Percentiles rank a stretch among this genome's conserved stretches.
These are phyloP conservation scores for Laguncularia racemosa DNA, from an alignment of 345 rosid species.

Conservation along the genomic window DNA sequence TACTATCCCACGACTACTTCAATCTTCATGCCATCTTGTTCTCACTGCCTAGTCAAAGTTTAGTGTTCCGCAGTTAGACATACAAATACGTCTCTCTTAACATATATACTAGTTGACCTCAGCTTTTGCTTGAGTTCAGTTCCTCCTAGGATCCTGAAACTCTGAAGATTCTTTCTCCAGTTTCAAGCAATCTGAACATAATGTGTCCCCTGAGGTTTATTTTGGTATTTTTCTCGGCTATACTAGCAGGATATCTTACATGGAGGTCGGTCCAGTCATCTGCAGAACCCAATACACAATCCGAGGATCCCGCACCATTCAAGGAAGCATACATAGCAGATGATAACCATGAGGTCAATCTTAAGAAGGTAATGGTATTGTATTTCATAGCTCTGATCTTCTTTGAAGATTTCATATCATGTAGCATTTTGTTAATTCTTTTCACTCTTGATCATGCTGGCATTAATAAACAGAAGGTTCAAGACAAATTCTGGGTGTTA, in stretches of 20 bases:
- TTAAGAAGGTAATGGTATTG: not conserved
- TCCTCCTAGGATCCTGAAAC: too few relatives aligned
- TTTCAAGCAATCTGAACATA: too few relatives aligned
- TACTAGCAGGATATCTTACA: not conserved
- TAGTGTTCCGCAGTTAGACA: too few relatives aligned
- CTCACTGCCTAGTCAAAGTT: too few relatives aligned
- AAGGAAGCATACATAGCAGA: not conserved
- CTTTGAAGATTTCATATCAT: not conserved
- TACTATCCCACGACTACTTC: too few relatives aligned
- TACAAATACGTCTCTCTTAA: too few relatives aligned
- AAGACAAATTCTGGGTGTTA: constrained; percentile 1
- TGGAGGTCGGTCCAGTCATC: not conserved
- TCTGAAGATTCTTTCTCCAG: too few relatives aligned
- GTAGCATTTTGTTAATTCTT: not conserved
- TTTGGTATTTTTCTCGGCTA: constrained; percentile 1
- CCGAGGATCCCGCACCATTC: too few relatives aligned
- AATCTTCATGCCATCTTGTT: too few relatives aligned
- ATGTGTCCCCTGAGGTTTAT: constrained; percentile 1
- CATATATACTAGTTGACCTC: too few relatives aligned
- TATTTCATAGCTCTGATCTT: not conserved
- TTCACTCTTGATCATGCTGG: too few relatives aligned
- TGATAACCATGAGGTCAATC: not conserved
- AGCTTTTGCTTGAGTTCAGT: too few relatives aligned
- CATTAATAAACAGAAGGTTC: not conserved
- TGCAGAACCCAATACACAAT: not conserved